Percentiles rank a stretch among this genome's conserved stretches.
These are phyloP conservation scores for Porogramme epimiltina DNA, from an alignment of 1,284 basidiomycete genomes.

Conservation along the genomic window DNA sequence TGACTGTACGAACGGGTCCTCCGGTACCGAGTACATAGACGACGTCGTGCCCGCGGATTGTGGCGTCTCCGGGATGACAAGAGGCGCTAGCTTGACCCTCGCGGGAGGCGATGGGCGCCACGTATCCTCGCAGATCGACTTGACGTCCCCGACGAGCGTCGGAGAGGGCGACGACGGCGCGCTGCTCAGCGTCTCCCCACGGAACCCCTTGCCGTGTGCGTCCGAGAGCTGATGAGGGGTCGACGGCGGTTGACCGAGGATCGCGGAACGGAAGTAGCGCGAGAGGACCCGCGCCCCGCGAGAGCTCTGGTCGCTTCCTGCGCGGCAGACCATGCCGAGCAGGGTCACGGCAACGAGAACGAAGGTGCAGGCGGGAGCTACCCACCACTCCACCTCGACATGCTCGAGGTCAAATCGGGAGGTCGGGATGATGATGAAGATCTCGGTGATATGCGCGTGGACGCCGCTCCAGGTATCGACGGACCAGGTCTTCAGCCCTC, in stretches of 20 bases:
- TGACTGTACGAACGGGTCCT: slow-evolving; percentile 48
- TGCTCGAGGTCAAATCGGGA: slow-evolving; percentile 13
- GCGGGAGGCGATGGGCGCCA: slow-evolving; percentile 37
- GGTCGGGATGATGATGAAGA: slow-evolving; percentile 27
- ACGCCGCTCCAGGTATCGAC: slow-evolving; percentile 34
- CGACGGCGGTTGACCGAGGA: slow-evolving; percentile 19
- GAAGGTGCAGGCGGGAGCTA: slow-evolving; percentile 38
- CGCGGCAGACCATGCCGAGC: slow-evolving; percentile 23
- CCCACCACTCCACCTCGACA: slow-evolving; percentile 43
- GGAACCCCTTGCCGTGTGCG: slow-evolving; percentile 3
- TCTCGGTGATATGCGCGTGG: slow-evolving; percentile 33
- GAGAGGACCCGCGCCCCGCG: slow-evolving; percentile 27
- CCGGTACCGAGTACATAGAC: slow-evolving; percentile 33
- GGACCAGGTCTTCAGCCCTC: slow-evolving; percentile 35
- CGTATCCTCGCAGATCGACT: slow-evolving; percentile 57
- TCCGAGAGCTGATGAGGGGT: slow-evolving; percentile 5
- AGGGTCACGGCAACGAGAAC: slow-evolving; percentile 36
- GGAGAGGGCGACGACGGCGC: slow-evolving; percentile 25
- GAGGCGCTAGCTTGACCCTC: slow-evolving; percentile 22
- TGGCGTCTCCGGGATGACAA: slow-evolving; percentile 24
- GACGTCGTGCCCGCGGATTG: slow-evolving; percentile 17
- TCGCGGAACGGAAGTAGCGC: slow-evolving; percentile 23
- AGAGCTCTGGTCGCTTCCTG: slow-evolving; percentile 27
- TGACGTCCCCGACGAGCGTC: slow-evolving; percentile 34
- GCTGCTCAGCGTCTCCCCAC: slow-evolving; percentile 14